Evolutionary conservation across 169 alveolate genomes (phyloP).

Genomic region (Plasmodium fragile): DNA sequence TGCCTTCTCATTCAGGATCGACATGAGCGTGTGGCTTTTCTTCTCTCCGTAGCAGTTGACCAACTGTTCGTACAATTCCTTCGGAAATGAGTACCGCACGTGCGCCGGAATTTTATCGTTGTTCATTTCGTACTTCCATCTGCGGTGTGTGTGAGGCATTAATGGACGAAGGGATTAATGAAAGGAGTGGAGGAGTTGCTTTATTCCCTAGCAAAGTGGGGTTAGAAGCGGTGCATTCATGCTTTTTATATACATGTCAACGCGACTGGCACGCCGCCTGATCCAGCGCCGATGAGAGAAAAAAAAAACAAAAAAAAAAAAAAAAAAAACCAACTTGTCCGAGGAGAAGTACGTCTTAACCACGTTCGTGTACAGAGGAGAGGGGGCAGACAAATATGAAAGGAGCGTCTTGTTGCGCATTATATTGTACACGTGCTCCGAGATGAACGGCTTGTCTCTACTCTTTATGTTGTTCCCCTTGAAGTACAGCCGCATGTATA

Average conservation of each 20-base stretch:
- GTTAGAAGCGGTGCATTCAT: background rate
- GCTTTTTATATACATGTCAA: too few relatives aligned
- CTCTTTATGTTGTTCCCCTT: slow-evolving; percentile 71
- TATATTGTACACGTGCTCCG: slow-evolving; percentile 74
- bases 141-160: slow-evolving; percentile 16
- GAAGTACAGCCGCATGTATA: slow-evolving; percentile 75
- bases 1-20: slow-evolving; percentile 88
- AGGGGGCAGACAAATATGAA: slow-evolving; percentile 56
- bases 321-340: slow-evolving; percentile 37
- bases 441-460: slow-evolving; percentile 64
- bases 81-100: slow-evolving; percentile 90
- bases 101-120: slow-evolving; percentile 88
- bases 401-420: slow-evolving; percentile 65
- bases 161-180: too few relatives aligned
- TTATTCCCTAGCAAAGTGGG: too few relatives aligned
- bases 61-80: slow-evolving; percentile 83
- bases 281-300: too few relatives aligned
- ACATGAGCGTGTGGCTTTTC: slow-evolving; percentile 87
- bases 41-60: slow-evolving; percentile 85
- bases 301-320: too few relatives aligned
- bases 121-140: slow-evolving; percentile 88
- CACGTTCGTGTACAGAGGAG: slow-evolving; percentile 48
- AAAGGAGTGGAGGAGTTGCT: background rate
- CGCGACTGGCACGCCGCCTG: background rate
- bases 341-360: slow-evolving; percentile 72